Percentiles rank a stretch among this genome's conserved stretches.
These are phyloP conservation scores for Cyclotella sp. DNA, from an alignment of 108 stramenopile genomes.

Conservation along the genomic window DNA sequence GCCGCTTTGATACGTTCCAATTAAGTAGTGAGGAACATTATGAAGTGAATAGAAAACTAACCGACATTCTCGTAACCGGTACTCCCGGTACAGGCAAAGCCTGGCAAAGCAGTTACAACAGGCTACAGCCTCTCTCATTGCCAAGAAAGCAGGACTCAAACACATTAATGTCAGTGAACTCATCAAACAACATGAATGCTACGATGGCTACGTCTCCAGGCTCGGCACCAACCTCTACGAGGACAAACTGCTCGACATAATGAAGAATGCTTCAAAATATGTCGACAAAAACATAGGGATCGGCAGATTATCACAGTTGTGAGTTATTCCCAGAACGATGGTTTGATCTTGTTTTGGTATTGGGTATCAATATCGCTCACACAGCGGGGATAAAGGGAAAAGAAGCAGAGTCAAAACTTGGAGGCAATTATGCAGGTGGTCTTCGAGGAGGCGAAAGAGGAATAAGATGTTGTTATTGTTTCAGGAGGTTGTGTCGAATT, in stretches of 20 bases:
- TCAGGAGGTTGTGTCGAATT: constrained; percentile 85
- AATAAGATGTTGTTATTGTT: constrained; percentile 90
- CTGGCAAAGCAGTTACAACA: no score
- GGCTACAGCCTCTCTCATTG: constrained; percentile 73
- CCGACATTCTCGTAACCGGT: constrained; percentile 93
- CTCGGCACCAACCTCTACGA: constrained; percentile 93
- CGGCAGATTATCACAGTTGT: constrained; percentile 92
- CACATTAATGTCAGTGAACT: constrained; percentile 87
- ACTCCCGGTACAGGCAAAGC: constrained; percentile 95
- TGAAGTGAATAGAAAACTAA: constrained; percentile 44
- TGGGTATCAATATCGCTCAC: constrained; percentile 83
- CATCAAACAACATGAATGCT: constrained; percentile 76
- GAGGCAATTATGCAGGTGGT: constrained; percentile 95
- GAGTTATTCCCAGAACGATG: constrained; percentile 96
- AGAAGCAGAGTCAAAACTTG: constrained; percentile 92
- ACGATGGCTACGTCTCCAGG: constrained; percentile 87
- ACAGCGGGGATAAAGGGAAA: constrained; percentile 85
- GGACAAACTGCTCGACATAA: constrained; percentile 87
- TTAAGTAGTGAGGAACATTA: constrained; percentile 11
- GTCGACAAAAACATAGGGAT: constrained; percentile 71
- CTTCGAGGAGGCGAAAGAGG: constrained; percentile 89
- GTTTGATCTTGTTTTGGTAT: constrained; percentile 94
- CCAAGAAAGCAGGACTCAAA: constrained; percentile 63
- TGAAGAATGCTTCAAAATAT: constrained; percentile 79
- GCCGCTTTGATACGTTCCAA: not conserved